Base-by-base conservation (phyloP, 805 yeast species). In the Priceomyces carsonii region DNA sequence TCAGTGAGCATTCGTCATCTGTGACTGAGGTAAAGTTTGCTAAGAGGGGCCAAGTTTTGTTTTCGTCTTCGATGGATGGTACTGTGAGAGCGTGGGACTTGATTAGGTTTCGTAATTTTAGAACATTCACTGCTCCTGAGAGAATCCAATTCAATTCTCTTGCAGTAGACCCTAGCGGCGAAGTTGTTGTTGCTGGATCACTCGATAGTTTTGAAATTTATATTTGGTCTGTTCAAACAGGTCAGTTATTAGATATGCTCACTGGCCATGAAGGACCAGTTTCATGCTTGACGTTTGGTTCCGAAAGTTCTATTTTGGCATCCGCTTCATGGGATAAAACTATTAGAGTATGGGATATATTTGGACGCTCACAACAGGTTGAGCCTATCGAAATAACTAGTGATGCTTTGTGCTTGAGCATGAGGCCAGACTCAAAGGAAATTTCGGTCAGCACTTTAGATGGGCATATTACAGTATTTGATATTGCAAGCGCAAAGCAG, bases 81-180 rank as follows among this genome's bases (percentile, higher is more conserved):
- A 93, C 99, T 0, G 89, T 93, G 7, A 75, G 97, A 50, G 99
- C 99, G 0, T 93, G 96, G 95, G 99, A 93, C 69, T 69, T 93
- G 43, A 75, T 90, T 23, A 73, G 99, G 50, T 93, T 84, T 59
- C 79, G 99, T 57, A 93, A 93, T 55, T 93, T 93, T 69, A 75
- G 98, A 49, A 88, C 96, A 0, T 90, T 91, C 57, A 89, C 98
- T 0, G 93, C 97, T 0, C 80, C 96, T 3, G 82, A 82, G 45
- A 73, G 98, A 50, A 69, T 90, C 18, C 96, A 89, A 55, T 93
- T 91, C 61, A 82, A 80, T 33, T 78, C 88, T 35, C 64, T 93
- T 41, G 98, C 98, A 0, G 95, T 89, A 27, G 99, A 93, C 59
- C 96, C 98, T 18, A 84, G 95, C 53, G 99, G 98, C 20, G 99